A percentile compares a stretch with the other conserved stretches of the same genome.
These are phyloP conservation scores for Mucor sp. DNA, from an alignment of 371 early-diverging fungal genomes.

Conservation along the genomic window DNA sequence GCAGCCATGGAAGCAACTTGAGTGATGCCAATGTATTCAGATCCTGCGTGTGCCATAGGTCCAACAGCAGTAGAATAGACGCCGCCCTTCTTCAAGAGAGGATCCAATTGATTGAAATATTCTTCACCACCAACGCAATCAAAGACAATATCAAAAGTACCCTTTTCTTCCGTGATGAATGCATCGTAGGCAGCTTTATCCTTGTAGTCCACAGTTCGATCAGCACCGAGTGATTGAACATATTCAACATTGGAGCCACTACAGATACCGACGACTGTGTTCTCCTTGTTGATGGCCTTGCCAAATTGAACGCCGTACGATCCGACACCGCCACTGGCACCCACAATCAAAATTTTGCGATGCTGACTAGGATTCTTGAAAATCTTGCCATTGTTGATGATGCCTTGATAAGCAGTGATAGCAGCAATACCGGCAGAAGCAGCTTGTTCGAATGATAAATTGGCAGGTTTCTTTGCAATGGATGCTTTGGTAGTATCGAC, in stretches of 20 bases:
- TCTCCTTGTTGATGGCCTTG: constrained; percentile 43
- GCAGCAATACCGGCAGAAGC: constrained; percentile 41
- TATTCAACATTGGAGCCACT: constrained; percentile 52
- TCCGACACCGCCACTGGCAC: constrained; percentile 67
- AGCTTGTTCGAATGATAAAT: constrained; percentile 55
- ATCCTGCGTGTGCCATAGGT: constrained; percentile 26
- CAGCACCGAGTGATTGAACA: constrained; percentile 61
- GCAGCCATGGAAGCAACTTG: neutral
- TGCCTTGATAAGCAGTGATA: constrained; percentile 43
- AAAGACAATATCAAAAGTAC: constrained; percentile 44
- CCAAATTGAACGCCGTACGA: constrained; percentile 66
- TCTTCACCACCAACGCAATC: constrained; percentile 60
- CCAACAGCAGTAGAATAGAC: constrained; percentile 51
- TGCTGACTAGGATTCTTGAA: neutral
- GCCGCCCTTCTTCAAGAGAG: constrained; percentile 35
- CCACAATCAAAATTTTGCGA: constrained; percentile 48
- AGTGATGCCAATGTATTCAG: neutral
- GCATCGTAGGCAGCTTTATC: constrained; percentile 26
- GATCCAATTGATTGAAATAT: constrained; percentile 35
- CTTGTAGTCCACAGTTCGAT: constrained; percentile 61
- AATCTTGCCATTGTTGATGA: constrained; percentile 20
- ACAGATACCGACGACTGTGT: constrained; percentile 67
- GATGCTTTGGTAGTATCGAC: constrained; percentile 19
- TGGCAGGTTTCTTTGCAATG: constrained; percentile 49
- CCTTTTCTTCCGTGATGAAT: constrained; percentile 15